Conservation (phyloP, 169 alveolate species). For the Plasmodium reichenowi region DNA sequence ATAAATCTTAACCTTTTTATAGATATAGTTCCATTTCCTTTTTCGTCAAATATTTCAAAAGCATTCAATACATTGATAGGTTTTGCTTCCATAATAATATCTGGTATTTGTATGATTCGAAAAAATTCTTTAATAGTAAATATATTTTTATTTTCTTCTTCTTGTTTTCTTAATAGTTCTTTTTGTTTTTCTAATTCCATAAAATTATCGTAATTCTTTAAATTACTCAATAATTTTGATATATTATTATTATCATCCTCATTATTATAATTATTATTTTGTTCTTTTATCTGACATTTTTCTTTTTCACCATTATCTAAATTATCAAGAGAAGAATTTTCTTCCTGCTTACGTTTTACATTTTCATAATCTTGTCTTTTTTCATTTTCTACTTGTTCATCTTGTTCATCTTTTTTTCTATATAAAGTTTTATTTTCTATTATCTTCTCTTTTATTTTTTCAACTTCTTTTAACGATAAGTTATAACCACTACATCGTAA, state of each 20-base stretch:
- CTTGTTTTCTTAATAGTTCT: constrained; percentile 56
- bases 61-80: constrained; percentile 62
- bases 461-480: constrained; percentile 66
- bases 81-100: constrained; percentile 64
- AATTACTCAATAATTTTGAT: constrained; percentile 54
- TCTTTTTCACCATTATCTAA: constrained; percentile 3
- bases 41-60: constrained; percentile 71
- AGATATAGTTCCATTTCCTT: constrained; percentile 72
- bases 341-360: constrained; percentile 10
- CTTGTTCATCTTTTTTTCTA: constrained; percentile 1
- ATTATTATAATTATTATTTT: background rate
- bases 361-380: background rate
- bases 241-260: constrained; percentile 32
- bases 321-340: constrained; percentile 16
- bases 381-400: background rate
- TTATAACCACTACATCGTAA: constrained; percentile 71
- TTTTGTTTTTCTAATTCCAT: constrained; percentile 71
- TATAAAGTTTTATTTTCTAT: constrained; percentile 35
- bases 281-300: background rate
- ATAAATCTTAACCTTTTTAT: constrained; percentile 59
- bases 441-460: constrained; percentile 54
- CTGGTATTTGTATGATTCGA: constrained; percentile 66
- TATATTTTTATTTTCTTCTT: constrained; percentile 72
- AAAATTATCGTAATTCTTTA: constrained; percentile 67
- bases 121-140: constrained; percentile 70